A percentile compares a stretch with the other conserved stretches of the same genome.
Conservation (phyloP, 192 early-diverging fungal genomes). For the Rhizoclosmatium sp. region DNA sequence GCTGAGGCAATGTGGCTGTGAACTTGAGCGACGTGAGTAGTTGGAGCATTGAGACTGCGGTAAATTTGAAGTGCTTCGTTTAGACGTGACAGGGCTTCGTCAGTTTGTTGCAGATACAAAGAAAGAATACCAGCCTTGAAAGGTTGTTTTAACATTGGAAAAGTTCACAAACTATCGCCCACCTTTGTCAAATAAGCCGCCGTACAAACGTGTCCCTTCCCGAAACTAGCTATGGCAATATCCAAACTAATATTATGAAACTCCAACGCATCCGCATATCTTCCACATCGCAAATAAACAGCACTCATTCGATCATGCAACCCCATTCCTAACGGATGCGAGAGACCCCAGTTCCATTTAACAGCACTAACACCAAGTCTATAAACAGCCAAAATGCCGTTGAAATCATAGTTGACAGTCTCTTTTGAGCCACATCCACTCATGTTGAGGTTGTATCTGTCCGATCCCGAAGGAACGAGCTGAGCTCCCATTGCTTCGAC, state of each 20-base stretch:
- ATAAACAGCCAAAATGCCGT: constrained; percentile 27
- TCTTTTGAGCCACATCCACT: constrained; percentile 3
- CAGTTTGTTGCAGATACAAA: constrained; percentile 32
- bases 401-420: constrained; percentile 23
- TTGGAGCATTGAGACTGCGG: constrained; percentile 24
- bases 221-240: constrained; percentile 48
- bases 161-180: neutral
- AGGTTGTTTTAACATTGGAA: neutral
- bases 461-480: constrained; percentile 2
- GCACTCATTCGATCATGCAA: constrained; percentile 55
- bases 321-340: constrained; percentile 52
- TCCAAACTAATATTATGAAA: constrained; percentile 48
- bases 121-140: constrained; percentile 21
- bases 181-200: constrained; percentile 58
- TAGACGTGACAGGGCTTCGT: constrained; percentile 45
- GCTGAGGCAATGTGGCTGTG: constrained; percentile 52
- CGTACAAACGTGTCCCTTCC: constrained; percentile 56
- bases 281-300: constrained; percentile 38
- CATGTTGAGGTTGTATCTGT: constrained; percentile 5
- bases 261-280: constrained; percentile 44
- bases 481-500: constrained; percentile 48
- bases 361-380: constrained; percentile 30
- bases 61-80: constrained; percentile 54
- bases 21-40: constrained; percentile 49
- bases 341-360: constrained; percentile 52